These are phyloP conservation scores for Phaffia rhodozyma DNA, from an alignment of 1,284 basidiomycete genomes.

Conservation along the genomic window DNA sequence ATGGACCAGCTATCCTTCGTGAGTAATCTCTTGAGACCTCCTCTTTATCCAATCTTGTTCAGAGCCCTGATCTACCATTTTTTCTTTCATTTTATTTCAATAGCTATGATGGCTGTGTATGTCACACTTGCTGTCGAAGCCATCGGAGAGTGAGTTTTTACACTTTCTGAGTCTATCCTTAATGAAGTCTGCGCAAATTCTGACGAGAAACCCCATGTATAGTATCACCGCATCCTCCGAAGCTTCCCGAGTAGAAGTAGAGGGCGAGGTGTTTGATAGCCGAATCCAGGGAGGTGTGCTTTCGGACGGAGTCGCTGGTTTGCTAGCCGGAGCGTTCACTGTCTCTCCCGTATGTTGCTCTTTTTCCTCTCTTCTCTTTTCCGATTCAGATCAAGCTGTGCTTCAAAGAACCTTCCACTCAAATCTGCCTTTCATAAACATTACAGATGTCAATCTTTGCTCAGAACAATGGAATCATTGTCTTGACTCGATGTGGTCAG, in stretches of 20 bases:
- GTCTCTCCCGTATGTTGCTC: constrained; percentile 48
- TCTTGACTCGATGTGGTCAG: constrained; percentile 57
- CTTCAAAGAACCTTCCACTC: too few species aligned
- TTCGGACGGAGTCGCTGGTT: constrained; percentile 38
- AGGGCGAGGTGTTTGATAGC: constrained; percentile 57
- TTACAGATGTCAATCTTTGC: constrained; percentile 57
- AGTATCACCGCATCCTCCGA: constrained; percentile 67
- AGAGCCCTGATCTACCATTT: constrained; percentile 8
- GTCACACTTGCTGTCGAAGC: constrained; percentile 56
- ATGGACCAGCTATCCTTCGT: constrained; percentile 68
- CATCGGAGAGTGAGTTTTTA: constrained; percentile 48
- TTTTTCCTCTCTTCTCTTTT: constrained; percentile 13
- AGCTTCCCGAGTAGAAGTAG: constrained; percentile 56
- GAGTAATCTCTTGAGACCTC: constrained; percentile 61
- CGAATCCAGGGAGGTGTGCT: constrained; percentile 75
- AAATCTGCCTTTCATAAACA: not conserved
- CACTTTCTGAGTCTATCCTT: not conserved
- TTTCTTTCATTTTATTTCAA: not conserved
- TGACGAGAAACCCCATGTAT: constrained; percentile 2
- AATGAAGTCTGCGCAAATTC: not conserved
- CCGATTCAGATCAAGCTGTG: constrained; percentile 17
- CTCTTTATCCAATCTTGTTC: not conserved
- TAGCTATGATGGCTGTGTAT: not conserved
- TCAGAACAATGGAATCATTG: constrained; percentile 72
- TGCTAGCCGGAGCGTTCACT: constrained; percentile 56